Base-by-base conservation (phyloP, 371 early-diverging fungal species). In the Mucor indicus region DNA sequence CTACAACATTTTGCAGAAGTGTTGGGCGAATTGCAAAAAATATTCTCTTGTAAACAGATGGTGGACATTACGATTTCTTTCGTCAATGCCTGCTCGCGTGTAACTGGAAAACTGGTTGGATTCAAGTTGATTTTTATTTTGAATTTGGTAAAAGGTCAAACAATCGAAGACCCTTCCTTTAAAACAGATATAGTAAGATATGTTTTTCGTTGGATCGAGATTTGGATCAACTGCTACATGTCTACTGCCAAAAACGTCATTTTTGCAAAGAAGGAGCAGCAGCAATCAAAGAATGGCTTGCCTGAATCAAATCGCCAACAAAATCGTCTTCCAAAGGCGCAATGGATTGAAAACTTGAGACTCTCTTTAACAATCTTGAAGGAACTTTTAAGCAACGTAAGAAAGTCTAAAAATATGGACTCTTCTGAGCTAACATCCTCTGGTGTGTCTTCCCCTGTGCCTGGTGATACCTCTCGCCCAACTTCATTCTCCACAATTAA, bases 1-100 rank as follows among this genome's bases (percentile, higher is more conserved):
- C 58, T 86, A 12, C 85, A 85, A 43, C 70, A 86, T 48, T 85
- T 85, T 64, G 68, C 77, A 8, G 72, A 73, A 29, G 62, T 85
- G 5, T 27, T 86, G 15, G 66, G 72, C 3, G 83, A 84, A 22
- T 45, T 84, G 29, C 62, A 68, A 3, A 57, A 62, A 9, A 64
- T 80, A 3, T 81, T 80, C 48, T 56, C 69, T 2, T 58, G 76
- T 3, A 53, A 53, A 4, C 69, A 84, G 21, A 44, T 86, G 0
- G 72, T 77, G 3, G 60, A 77, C 13, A 69, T 81, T 17, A 69
- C 79, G 0, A 64, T 71, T 4, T 43, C 46, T 1, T 82, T 86
- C 38, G 68, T 80, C 2, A 81, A 86, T 53, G 59, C 75, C 0
- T 72, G 69, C 13, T 33, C 57, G 6, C 72, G 70, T 42, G 69